phyloP scores from a whole-genome alignment of 495 filamentous ascomycete species.

The Glarea lozoyensis region DNA sequence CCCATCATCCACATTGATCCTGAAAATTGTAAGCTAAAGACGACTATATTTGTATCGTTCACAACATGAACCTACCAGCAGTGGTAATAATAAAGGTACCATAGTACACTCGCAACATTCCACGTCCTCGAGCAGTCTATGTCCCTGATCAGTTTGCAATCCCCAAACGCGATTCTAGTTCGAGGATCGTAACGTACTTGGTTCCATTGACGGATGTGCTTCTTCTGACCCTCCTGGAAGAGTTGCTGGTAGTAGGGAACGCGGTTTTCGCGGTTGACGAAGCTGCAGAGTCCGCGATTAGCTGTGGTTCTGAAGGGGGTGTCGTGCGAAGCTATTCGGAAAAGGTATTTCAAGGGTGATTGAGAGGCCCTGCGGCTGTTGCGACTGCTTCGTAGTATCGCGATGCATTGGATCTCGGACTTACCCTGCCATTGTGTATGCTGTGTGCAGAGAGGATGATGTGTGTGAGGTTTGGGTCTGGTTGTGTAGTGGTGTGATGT shows the following conservation, averaged over 20 bases:
- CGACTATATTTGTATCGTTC: conserved; percentile 36
- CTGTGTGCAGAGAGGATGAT: not conserved
- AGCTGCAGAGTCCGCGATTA: conserved; percentile 29
- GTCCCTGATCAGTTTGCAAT: not conserved
- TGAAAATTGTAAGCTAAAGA: not conserved
- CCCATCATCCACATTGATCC: conserved; percentile 44
- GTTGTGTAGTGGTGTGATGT: conserved; percentile 13
- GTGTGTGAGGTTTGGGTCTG: conserved; percentile 4
- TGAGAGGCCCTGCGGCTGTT: no score
- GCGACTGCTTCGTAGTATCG: not conserved
- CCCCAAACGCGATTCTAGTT: not conserved
- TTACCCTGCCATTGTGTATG: conserved; percentile 23
- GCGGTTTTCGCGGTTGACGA: conserved; percentile 76
- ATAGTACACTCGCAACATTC: conserved; percentile 67
- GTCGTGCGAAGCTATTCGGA: conserved; percentile 11
- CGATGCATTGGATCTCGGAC: conserved; percentile 6
- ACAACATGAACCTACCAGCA: conserved; percentile 26
- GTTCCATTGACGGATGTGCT: conserved; percentile 69
- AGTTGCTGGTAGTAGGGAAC: conserved; percentile 76
- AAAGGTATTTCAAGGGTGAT: no score
- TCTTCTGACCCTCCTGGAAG: conserved; percentile 68
- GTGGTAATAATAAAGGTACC: conserved; percentile 55
- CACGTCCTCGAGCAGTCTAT: conserved; percentile 55
- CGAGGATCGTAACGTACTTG: conserved; percentile 56
- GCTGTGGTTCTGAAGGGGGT: not conserved